These are phyloP conservation scores for Candida piceae DNA, from an alignment of 805 yeast genomes.

Conservation along the genomic window DNA sequence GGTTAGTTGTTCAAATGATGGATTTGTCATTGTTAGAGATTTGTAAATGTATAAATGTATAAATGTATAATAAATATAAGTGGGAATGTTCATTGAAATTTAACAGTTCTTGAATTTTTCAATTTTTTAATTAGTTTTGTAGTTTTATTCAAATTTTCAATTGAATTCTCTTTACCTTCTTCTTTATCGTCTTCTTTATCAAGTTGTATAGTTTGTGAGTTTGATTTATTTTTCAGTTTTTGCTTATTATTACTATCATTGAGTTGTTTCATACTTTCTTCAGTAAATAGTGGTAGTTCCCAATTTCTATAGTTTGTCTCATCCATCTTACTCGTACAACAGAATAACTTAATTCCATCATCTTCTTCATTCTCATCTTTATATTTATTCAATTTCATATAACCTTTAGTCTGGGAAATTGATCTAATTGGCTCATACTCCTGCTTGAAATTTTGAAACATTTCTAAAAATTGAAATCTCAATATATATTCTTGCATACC, in stretches of 20 bases:
- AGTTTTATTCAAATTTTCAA: conserved; percentile 1
- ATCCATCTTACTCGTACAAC: conserved; percentile 13
- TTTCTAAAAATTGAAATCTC: conserved; percentile 41
- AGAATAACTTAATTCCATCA: conserved; percentile 15
- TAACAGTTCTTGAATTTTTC: conserved; percentile 14
- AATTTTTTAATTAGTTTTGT: conserved; percentile 11
- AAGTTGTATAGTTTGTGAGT: neutral
- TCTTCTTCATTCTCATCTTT: conserved; percentile 10
- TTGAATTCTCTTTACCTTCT: too few relatives aligned
- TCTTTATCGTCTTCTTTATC: too few relatives aligned
- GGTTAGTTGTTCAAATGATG: conserved; percentile 51
- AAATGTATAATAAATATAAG: too few relatives aligned
- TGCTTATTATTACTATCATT: conserved; percentile 19
- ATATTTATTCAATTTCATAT: conserved; percentile 4
- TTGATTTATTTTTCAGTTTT: conserved; percentile 4
- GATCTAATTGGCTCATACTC: conserved; percentile 37
- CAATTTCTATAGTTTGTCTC: conserved; percentile 20
- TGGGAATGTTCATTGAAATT: too few relatives aligned
- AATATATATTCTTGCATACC: conserved; percentile 55
- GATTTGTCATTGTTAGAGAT: conserved; percentile 45
- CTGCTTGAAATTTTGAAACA: conserved; percentile 25
- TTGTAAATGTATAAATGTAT: conserved; percentile 6
- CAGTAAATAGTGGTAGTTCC: conserved; percentile 34
- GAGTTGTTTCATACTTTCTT: conserved; percentile 25
- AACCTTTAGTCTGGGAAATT: conserved; percentile 10